phyloP scores from a whole-genome alignment of 2,329 filamentous ascomycete genomes.

The Fusarium clavum region DNA sequence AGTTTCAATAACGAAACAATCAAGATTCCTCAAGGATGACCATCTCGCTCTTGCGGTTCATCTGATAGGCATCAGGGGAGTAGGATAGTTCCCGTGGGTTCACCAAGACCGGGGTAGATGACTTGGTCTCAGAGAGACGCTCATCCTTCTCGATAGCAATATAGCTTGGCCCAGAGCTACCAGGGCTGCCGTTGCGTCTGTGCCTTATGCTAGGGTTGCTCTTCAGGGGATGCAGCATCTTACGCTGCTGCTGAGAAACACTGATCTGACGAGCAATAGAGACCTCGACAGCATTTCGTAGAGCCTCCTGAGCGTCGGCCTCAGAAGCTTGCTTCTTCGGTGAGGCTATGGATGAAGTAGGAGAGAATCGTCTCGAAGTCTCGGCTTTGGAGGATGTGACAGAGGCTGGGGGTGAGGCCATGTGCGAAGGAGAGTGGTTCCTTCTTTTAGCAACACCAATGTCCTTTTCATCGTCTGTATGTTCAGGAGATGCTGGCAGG shows the following conservation, averaged over 20 bases:
- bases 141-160: conserved; percentile 46
- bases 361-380: conserved; percentile 24
- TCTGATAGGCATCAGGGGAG: conserved; percentile 53
- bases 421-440: conserved; percentile 55
- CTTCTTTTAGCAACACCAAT: conserved; percentile 45
- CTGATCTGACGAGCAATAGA: conserved; percentile 77
- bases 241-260: conserved; percentile 70
- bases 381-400: conserved; percentile 42
- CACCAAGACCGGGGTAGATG: conserved; percentile 61
- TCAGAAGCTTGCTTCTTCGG: conserved; percentile 43
- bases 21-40: conserved; percentile 61
- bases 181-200: conserved; percentile 33
- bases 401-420: conserved; percentile 56
- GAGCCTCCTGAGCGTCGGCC: conserved; percentile 46
- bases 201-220: conserved; percentile 46
- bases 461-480: conserved; percentile 45
- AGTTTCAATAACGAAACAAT: neutral
- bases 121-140: conserved; percentile 53
- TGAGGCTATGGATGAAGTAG: conserved; percentile 32
- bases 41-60: conserved; percentile 63
- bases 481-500: conserved; percentile 57
- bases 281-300: conserved; percentile 70
- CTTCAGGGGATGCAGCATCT: conserved; percentile 67
- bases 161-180: conserved; percentile 17
- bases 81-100: conserved; percentile 48